Percentiles rank a stretch among this genome's conserved stretches.
Conservation (phyloP, 1,284 basidiomycete species). For the Sporisorium reilianum region DNA sequence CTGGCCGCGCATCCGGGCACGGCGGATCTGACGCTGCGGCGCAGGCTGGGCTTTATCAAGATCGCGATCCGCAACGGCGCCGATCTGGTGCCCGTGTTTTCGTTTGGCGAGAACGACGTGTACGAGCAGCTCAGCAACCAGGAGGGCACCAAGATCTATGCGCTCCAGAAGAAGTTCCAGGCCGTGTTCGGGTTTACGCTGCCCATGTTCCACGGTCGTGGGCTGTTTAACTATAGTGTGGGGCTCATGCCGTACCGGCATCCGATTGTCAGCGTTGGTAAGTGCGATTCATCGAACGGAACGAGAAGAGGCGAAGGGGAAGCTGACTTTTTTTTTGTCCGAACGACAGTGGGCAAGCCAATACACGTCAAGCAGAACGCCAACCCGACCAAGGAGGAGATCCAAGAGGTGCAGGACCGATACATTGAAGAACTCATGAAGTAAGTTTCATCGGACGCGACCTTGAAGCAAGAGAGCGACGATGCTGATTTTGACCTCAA, state of each 20-base stretch:
- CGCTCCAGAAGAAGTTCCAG: constrained; percentile 63
- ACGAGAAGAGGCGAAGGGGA: no score
- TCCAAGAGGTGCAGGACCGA: constrained; percentile 81
- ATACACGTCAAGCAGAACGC: constrained; percentile 82
- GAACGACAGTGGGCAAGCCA: constrained; percentile 78
- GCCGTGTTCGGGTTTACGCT: constrained; percentile 90
- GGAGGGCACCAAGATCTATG: constrained; percentile 87
- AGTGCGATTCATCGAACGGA: constrained; percentile 21
- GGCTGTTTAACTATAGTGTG: constrained; percentile 77
- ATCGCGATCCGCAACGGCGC: constrained; percentile 89
- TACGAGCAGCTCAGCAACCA: constrained; percentile 96
- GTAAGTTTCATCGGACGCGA: constrained; percentile 25
- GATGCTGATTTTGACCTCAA: background rate
- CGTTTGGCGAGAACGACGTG: constrained; percentile 99
- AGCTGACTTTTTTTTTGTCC: background rate
- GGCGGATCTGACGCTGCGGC: constrained; percentile 87
- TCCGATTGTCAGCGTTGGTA: constrained; percentile 87
- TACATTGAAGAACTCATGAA: constrained; percentile 84
- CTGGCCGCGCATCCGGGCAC: constrained; percentile 93
- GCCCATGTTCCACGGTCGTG: constrained; percentile 87
- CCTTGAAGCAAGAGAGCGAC: background rate
- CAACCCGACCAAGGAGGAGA: constrained; percentile 83
- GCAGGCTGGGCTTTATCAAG: constrained; percentile 88
- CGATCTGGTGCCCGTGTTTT: constrained; percentile 64
- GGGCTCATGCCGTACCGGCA: constrained; percentile 93